Conservation (phyloP, 2,329 filamentous ascomycete species). For the Monilinia polystroma region DNA sequence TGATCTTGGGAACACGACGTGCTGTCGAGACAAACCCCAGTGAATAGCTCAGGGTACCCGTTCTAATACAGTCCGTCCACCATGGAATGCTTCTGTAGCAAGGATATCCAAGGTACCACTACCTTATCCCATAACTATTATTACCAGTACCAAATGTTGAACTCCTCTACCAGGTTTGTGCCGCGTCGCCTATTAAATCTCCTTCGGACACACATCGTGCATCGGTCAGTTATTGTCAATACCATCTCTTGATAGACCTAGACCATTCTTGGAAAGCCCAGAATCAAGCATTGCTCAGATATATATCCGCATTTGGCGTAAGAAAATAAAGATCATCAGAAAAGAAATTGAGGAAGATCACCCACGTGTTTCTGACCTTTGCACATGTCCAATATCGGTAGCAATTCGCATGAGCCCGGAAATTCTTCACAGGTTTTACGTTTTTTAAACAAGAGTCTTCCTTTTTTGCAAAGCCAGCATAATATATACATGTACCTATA, state of each 20-base stretch:
- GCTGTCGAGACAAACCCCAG: conserved; percentile 15
- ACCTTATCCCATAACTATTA: conserved; percentile 18
- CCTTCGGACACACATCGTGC: conserved; percentile 23
- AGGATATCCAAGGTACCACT: conserved; percentile 23
- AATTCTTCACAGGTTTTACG: background rate
- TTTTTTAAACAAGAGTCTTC: background rate
- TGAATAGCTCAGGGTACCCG: conserved; percentile 19
- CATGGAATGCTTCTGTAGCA: conserved; percentile 16
- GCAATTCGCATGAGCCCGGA: conserved; percentile 4
- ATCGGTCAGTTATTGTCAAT: conserved; percentile 15
- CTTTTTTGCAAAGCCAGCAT: background rate
- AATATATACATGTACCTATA: conserved; percentile 1
- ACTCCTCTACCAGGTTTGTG: conserved; percentile 20
- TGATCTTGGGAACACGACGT: conserved; percentile 24
- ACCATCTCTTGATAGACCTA: conserved; percentile 19
- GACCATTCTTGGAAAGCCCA: conserved; percentile 8
- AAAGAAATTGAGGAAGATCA: conserved; percentile 18
- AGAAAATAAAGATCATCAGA: conserved; percentile 19
- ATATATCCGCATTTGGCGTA: conserved; percentile 19
- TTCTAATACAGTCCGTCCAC: conserved; percentile 3
- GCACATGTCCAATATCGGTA: background rate
- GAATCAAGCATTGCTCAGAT: conserved; percentile 19
- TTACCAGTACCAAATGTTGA: conserved; percentile 20
- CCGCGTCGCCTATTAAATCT: conserved; percentile 24
- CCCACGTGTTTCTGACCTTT: conserved; percentile 1